A percentile compares a stretch with the other conserved stretches of the same genome.
Evolutionary conservation across 2,329 filamentous ascomycete genomes (phyloP).

Genomic region (Fusarium protoensiforme): DNA sequence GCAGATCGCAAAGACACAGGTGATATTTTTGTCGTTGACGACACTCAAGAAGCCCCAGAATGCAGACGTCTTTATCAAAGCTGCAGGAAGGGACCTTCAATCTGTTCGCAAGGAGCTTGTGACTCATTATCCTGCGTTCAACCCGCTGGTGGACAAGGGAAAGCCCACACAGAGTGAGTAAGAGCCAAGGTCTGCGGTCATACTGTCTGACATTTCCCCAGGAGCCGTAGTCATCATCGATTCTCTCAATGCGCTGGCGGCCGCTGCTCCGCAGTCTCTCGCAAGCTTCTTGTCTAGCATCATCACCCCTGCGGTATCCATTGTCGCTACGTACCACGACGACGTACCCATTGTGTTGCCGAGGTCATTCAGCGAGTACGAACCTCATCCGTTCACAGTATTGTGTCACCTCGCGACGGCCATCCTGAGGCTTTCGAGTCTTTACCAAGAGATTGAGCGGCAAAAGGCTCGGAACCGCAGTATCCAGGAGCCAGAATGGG

Average conservation of each 20-base stretch:
- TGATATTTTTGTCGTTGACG: constrained; percentile 83
- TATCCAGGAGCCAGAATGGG: constrained; percentile 80
- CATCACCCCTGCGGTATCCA: constrained; percentile 73
- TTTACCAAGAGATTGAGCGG: constrained; percentile 78
- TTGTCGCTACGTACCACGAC: constrained; percentile 84
- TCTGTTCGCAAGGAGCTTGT: constrained; percentile 70
- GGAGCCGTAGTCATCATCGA: constrained; percentile 83
- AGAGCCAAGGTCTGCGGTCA: neutral
- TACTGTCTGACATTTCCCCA: constrained; percentile 47
- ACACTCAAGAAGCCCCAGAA: constrained; percentile 73
- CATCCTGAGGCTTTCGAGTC: constrained; percentile 77
- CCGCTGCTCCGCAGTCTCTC: constrained; percentile 65
- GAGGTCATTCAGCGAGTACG: constrained; percentile 61
- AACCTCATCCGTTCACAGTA: constrained; percentile 76
- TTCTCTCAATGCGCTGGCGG: constrained; percentile 75
- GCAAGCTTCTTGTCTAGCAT: constrained; percentile 76
- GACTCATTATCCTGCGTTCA: constrained; percentile 57
- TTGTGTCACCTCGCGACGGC: constrained; percentile 90
- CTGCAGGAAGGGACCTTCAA: constrained; percentile 67
- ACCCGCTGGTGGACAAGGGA: constrained; percentile 50
- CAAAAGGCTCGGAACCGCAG: constrained; percentile 83
- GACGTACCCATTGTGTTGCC: constrained; percentile 74
- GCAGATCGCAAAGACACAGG: constrained; percentile 71
- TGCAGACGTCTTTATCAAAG: constrained; percentile 75
- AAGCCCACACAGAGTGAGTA: constrained; percentile 57